A percentile compares a stretch with the other conserved stretches of the same genome.
Conservation (phyloP, 2,329 filamentous ascomycete genomes). For the Pseudogymnoascus sp. region DNA sequence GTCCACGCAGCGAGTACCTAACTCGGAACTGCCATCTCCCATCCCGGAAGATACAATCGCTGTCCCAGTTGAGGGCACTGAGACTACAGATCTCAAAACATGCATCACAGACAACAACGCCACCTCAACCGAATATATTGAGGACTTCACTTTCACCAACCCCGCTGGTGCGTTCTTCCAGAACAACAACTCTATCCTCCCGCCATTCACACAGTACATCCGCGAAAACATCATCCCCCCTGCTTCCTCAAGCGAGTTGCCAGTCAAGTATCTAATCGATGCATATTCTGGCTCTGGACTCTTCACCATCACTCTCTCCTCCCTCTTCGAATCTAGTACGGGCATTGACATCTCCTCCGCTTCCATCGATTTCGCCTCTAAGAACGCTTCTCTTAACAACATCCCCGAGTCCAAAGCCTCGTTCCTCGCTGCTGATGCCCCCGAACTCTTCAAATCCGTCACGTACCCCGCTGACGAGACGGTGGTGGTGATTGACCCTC, state of each 20-base stretch:
- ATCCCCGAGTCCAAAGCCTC: slow-evolving; percentile 59
- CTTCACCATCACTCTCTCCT: slow-evolving; percentile 89
- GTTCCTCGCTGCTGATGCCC: slow-evolving; percentile 86
- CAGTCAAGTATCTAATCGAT: slow-evolving; percentile 83
- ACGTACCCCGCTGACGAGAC: slow-evolving; percentile 71
- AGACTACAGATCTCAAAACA: slow-evolving; percentile 66
- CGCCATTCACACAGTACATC: slow-evolving; percentile 78
- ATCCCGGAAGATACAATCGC: slow-evolving; percentile 15
- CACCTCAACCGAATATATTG: slow-evolving; percentile 80
- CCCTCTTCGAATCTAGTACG: slow-evolving; percentile 72
- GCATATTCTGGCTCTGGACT: slow-evolving; percentile 96
- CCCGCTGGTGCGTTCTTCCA: slow-evolving; percentile 95
- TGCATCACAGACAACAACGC: slow-evolving; percentile 83
- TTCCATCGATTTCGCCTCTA: slow-evolving; percentile 69
- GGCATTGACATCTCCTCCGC: slow-evolving; percentile 83
- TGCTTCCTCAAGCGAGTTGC: slow-evolving; percentile 25
- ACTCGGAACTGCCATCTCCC: slow-evolving; percentile 27
- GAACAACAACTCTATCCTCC: slow-evolving; percentile 98
- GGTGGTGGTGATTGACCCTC: slow-evolving; percentile 92
- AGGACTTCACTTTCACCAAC: slow-evolving; percentile 77
- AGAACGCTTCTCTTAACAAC: slow-evolving; percentile 71
- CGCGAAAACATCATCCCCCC: slow-evolving; percentile 65
- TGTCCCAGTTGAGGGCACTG: slow-evolving; percentile 19
- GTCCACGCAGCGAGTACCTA: slow-evolving; percentile 61
- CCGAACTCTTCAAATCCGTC: slow-evolving; percentile 70